These are phyloP conservation scores for Termitomyces sp. DNA, from an alignment of 768 basidiomycete species.

Conservation along the genomic window DNA sequence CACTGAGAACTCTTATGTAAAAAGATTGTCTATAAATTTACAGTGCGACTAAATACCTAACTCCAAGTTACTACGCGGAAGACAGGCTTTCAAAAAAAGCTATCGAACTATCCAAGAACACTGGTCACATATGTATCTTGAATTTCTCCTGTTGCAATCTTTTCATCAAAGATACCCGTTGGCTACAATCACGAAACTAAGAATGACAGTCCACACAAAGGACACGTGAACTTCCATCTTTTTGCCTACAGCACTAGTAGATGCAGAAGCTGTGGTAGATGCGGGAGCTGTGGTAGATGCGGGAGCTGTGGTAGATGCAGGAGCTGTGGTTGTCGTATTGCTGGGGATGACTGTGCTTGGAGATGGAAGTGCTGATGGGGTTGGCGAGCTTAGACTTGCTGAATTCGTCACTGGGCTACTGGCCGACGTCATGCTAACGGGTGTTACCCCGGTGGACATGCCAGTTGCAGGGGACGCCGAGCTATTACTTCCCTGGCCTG, in stretches of 20 bases:
- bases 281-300: not conserved
- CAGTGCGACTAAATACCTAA: too few relatives aligned
- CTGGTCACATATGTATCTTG: not conserved
- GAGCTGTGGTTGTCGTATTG: not conserved
- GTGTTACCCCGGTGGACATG: too few relatives aligned
- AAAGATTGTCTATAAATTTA: too few relatives aligned
- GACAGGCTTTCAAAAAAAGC: too few relatives aligned
- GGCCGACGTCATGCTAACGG: not conserved
- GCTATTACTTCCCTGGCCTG: not conserved
- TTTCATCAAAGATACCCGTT: not conserved
- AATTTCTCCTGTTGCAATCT: not conserved
- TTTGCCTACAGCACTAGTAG: not conserved
- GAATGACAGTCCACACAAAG: not conserved
- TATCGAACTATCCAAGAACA: not conserved
- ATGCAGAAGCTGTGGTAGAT: not conserved
- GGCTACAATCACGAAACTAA: not conserved
- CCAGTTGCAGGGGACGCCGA: not conserved
- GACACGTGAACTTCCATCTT: not conserved
- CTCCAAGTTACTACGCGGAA: too few relatives aligned
- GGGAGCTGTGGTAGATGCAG: not conserved
- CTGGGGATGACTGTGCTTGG: not conserved
- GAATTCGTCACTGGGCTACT: not conserved
- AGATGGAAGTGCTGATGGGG: not conserved
- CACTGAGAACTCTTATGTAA: too few relatives aligned
- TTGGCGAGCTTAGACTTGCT: not conserved